These are phyloP conservation scores for Ceriops zippeliana DNA, from an alignment of 345 rosid genomes.

Conservation along the genomic window DNA sequence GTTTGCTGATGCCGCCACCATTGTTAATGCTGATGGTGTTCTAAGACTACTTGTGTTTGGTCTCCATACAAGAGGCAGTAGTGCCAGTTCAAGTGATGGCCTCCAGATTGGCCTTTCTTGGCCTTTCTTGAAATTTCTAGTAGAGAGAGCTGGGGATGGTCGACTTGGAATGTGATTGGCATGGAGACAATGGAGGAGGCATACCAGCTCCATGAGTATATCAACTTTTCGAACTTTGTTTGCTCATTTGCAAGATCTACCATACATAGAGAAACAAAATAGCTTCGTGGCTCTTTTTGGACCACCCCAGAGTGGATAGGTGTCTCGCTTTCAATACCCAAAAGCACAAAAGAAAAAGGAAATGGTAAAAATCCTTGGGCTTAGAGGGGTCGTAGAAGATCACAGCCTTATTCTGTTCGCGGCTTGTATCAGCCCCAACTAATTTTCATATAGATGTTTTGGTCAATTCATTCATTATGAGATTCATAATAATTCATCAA, in stretches of 20 bases:
- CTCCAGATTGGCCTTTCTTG: not conserved
- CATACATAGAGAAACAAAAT: too few relatives aligned
- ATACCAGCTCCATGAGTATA: conserved; percentile 2
- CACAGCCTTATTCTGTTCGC: too few relatives aligned
- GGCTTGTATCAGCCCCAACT: too few relatives aligned
- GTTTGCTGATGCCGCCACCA: conserved; percentile 39
- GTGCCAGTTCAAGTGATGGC: conserved; percentile 1
- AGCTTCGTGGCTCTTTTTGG: conserved; percentile 26
- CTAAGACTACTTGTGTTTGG: not conserved
- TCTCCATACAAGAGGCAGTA: not conserved
- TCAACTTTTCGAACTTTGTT: not conserved
- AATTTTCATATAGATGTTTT: too few relatives aligned
- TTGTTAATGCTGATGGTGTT: not conserved
- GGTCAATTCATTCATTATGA: too few relatives aligned
- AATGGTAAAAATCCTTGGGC: too few relatives aligned
- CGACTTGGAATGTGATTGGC: conserved; percentile 1
- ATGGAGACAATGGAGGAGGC: not conserved
- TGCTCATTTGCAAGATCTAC: not conserved
- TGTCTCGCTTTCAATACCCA: too few relatives aligned
- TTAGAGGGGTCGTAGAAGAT: too few relatives aligned
- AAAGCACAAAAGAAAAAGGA: not conserved
- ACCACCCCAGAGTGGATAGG: conserved; percentile 12
- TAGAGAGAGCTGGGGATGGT: not conserved
- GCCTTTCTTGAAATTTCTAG: not conserved
- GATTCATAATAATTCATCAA: too few relatives aligned